Conservation (phyloP, 106 monocot genomes). For the Dioscorea zingiberensis region DNA sequence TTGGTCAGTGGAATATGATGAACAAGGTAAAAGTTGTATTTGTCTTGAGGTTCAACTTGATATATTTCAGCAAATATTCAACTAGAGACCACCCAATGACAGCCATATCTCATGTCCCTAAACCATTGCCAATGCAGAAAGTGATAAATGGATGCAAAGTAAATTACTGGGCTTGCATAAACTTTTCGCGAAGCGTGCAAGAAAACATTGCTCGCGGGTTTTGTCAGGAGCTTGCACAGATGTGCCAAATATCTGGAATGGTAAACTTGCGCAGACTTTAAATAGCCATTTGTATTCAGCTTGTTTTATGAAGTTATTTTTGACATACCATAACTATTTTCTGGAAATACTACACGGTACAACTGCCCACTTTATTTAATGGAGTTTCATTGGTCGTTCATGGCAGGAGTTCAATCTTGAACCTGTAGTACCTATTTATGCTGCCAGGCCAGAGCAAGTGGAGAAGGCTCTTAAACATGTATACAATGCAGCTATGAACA, state of each 20-base stretch:
- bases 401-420: constrained; percentile 66
- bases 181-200: constrained; percentile 75
- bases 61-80: too few relatives aligned
- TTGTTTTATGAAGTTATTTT: too few relatives aligned
- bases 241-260: constrained; percentile 90
- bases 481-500: constrained; percentile 54
- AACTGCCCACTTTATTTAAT: not conserved
- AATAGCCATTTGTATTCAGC: too few relatives aligned
- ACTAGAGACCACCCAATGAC: too few relatives aligned
- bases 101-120: too few relatives aligned
- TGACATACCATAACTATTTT: too few relatives aligned
- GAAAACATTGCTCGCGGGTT: constrained; percentile 72
- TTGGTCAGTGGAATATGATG: constrained; percentile 98
- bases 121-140: constrained; percentile 44
- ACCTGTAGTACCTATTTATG: constrained; percentile 66
- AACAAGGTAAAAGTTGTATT: constrained; percentile 55
- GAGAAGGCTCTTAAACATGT: constrained; percentile 84
- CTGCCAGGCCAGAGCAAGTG: constrained; percentile 76
- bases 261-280: constrained; percentile 18
- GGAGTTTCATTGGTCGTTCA: not conserved
- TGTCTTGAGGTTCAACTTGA: not conserved
- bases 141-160: constrained; percentile 81
- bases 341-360: too few relatives aligned
- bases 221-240: constrained; percentile 79
- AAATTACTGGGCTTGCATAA: constrained; percentile 85